Evolutionary conservation across 345 rosid species (phyloP), one percentile per base, ranked within the genome.

Genomic region (Corchorus capsularis): DNA sequence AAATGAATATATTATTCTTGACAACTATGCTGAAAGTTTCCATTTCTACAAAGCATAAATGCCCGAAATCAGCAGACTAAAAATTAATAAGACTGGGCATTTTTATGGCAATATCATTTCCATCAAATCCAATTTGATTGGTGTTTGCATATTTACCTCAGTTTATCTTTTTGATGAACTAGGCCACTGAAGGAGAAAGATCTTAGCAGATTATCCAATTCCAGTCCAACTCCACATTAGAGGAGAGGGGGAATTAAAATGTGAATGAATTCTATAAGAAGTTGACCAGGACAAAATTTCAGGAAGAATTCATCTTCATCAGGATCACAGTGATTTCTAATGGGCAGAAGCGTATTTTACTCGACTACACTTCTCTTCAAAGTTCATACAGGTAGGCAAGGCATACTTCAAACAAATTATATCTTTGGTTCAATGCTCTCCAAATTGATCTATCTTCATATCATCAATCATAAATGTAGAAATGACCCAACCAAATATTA

Each of bases 121-220:
- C 15, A 27, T 4, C 19, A 27, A 45, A 67, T 47, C 16, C 15
- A 68, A 35, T 15, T 15, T 27, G 57, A 68, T 19, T 46, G n/a
- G n/a, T 47, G 27, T 68, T 68, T 13, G 53, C 7, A 2, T 14
- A 34, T 37, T 19, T 49, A 6, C 20, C 56, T 68, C 72, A 22
- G 41, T 68, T 68, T 68, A 27, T 68, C 37, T 47, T 68, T 68
- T 67, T 47, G 57, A 68, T 68, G 41, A 68, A 68, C 32, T 22
- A 27, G 56, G 8, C 15, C 6, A 4, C 6, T 27, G 56, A 22
- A 68, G n/a, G 14, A 27, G 47, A 19, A 68, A 8, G 53, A 10
- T 68, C 13, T 22, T 13, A 13, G 55, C 41, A 22, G 57, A 49
- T 49, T 67, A 46, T 11, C 56, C 57, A 67, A 68, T 20, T 68